Conservation (phyloP, 148 eudicot species). For the Bassia scoparia region DNA sequence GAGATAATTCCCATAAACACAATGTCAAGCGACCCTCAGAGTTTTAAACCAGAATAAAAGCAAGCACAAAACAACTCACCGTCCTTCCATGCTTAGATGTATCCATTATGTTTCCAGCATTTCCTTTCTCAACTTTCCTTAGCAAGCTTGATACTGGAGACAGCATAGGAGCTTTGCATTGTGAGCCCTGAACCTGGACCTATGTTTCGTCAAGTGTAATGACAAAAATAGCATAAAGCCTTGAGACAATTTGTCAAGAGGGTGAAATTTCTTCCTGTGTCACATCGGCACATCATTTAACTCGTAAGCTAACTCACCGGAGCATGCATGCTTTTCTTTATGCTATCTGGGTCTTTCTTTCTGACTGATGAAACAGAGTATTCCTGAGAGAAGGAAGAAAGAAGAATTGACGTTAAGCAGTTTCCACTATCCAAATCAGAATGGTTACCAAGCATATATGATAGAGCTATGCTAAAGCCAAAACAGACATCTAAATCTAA, state of each 20-base stretch:
- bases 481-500: not conserved
- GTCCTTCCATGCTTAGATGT: constrained; percentile 83
- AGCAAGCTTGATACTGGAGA: constrained; percentile 73
- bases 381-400: constrained; percentile 37
- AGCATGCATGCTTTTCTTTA: constrained; percentile 38
- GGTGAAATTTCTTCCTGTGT: constrained; percentile 2
- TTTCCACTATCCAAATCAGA: not conserved
- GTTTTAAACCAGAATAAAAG: not conserved
- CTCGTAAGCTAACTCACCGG: constrained; percentile 32
- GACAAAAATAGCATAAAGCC: constrained; percentile 1
- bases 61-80: constrained; percentile 38
- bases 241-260: not conserved
- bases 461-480: not conserved
- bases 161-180: constrained; percentile 43
- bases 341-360: constrained; percentile 41
- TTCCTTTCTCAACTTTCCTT: constrained; percentile 63
- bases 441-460: not conserved
- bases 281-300: constrained; percentile 36
- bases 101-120: constrained; percentile 50
- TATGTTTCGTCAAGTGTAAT: constrained; percentile 10
- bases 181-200: constrained; percentile 51
- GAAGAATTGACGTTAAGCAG: not conserved
- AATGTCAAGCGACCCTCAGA: not conserved
- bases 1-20: constrained; percentile 1
- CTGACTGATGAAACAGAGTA: constrained; percentile 48